These are phyloP conservation scores for Ophiostoma piceae DNA, from an alignment of 2,329 filamentous ascomycete species.

Conservation along the genomic window DNA sequence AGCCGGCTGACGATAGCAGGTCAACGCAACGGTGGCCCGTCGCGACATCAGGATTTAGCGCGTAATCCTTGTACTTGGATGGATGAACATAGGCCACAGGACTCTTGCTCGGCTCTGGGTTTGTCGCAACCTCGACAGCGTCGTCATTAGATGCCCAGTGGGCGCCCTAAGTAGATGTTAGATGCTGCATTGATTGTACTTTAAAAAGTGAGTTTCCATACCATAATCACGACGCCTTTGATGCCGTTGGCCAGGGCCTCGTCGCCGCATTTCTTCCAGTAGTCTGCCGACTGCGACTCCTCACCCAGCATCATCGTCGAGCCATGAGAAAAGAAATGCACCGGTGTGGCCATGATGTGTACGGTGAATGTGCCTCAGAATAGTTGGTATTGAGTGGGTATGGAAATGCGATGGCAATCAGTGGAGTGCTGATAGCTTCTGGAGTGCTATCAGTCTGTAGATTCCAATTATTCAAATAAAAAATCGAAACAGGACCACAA, in stretches of 20 bases:
- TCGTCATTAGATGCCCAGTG: conserved; percentile 59
- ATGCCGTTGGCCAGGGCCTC: conserved; percentile 54
- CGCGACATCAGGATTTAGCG: conserved; percentile 54
- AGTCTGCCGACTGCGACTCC: conserved; percentile 54
- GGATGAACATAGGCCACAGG: conserved; percentile 64
- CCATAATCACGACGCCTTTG: conserved; percentile 63
- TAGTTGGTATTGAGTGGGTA: not conserved
- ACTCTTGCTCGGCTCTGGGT: conserved; percentile 54
- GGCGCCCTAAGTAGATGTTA: conserved; percentile 45
- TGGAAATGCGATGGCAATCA: not conserved
- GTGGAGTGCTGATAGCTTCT: not conserved
- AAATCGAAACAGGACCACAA: not conserved
- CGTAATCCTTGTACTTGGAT: conserved; percentile 58
- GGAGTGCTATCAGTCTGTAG: not conserved
- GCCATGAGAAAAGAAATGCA: conserved; percentile 65
- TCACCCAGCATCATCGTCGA: conserved; percentile 69
- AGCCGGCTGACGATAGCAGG: conserved; percentile 47
- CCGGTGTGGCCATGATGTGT: conserved; percentile 39
- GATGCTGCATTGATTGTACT: not conserved
- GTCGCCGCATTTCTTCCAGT: conserved; percentile 62
- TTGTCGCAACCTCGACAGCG: conserved; percentile 55
- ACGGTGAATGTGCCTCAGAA: not conserved
- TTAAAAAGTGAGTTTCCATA: conserved; percentile 29
- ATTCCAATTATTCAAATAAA: not conserved
- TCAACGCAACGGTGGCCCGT: conserved; percentile 47